phyloP scores from a whole-genome alignment of 2,329 filamentous ascomycete genomes.

The Beauveria asiatica region DNA sequence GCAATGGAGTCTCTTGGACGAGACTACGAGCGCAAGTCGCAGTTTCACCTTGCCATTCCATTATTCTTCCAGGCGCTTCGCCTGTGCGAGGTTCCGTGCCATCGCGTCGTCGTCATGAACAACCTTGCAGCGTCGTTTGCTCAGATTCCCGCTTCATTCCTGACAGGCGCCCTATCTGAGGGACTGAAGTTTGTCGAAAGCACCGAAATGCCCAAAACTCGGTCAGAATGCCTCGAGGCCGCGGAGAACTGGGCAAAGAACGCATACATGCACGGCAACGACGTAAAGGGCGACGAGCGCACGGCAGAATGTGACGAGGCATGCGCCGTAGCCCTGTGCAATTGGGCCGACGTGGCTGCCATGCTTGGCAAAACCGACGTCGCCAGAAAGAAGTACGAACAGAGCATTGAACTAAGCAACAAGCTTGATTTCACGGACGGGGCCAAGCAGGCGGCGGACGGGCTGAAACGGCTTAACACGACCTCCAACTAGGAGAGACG shows the following conservation, averaged over 20 bases:
- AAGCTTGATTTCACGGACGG: slow-evolving; percentile 45
- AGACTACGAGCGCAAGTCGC: slow-evolving; percentile 64
- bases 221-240: slow-evolving; percentile 55
- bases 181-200: slow-evolving; percentile 21
- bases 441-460: slow-evolving; percentile 42
- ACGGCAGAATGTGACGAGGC: slow-evolving; percentile 75
- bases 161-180: slow-evolving; percentile 20
- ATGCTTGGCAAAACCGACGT: slow-evolving; percentile 58
- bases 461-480: slow-evolving; percentile 30
- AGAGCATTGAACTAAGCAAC: slow-evolving; percentile 56
- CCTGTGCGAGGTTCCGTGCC: slow-evolving; percentile 59
- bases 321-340: slow-evolving; percentile 77
- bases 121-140: slow-evolving; percentile 68
- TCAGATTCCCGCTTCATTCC: slow-evolving; percentile 45
- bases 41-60: slow-evolving; percentile 75
- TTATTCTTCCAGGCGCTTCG: slow-evolving; percentile 79
- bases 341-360: slow-evolving; percentile 75
- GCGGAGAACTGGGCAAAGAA: slow-evolving; percentile 74
- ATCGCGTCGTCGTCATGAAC: slow-evolving; percentile 79
- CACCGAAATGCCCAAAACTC: slow-evolving; percentile 34
- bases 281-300: slow-evolving; percentile 56
- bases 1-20: slow-evolving; percentile 67
- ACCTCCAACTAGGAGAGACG: background rate
- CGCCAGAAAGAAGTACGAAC: slow-evolving; percentile 59
- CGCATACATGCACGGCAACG: slow-evolving; percentile 57